Conservation (phyloP, 2,329 filamentous ascomycete species). For the Trichophyton simii region DNA sequence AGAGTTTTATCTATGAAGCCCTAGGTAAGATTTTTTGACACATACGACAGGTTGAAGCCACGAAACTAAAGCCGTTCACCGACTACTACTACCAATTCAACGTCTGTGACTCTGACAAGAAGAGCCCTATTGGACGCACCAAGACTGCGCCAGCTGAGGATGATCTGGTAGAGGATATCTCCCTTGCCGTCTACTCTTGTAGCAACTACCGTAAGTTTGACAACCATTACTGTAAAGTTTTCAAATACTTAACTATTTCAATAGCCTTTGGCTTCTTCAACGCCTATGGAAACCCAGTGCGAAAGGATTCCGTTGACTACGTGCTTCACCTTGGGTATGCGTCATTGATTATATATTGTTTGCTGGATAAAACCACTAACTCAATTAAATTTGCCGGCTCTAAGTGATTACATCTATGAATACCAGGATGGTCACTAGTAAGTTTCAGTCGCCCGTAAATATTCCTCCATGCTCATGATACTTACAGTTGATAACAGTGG, state of each 20-base stretch:
- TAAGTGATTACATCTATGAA: constrained; percentile 52
- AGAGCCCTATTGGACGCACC: constrained; percentile 52
- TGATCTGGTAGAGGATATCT: constrained; percentile 44
- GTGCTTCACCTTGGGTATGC: constrained; percentile 39
- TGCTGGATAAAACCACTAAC: no score
- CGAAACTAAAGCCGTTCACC: constrained; percentile 49
- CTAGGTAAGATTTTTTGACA: background rate
- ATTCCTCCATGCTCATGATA: background rate
- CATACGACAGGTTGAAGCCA: constrained; percentile 48
- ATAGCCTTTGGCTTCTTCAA: constrained; percentile 46
- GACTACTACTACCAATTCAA: constrained; percentile 56
- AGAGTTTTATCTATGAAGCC: constrained; percentile 7
- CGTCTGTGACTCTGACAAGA: constrained; percentile 51
- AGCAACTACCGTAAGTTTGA: constrained; percentile 48
- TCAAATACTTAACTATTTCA: constrained; percentile 6
- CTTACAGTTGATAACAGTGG: background rate
- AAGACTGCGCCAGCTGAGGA: constrained; percentile 53
- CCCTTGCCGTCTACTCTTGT: constrained; percentile 59
- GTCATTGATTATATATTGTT: background rate
- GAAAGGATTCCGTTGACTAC: constrained; percentile 49
- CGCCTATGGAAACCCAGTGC: constrained; percentile 45
- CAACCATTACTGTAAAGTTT: background rate
- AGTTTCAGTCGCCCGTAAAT: constrained; percentile 22
- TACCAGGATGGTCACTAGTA: constrained; percentile 32
- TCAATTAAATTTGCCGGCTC: no score